Conservation (phyloP, 495 filamentous ascomycete genomes). For the Neurospora sp. region DNA sequence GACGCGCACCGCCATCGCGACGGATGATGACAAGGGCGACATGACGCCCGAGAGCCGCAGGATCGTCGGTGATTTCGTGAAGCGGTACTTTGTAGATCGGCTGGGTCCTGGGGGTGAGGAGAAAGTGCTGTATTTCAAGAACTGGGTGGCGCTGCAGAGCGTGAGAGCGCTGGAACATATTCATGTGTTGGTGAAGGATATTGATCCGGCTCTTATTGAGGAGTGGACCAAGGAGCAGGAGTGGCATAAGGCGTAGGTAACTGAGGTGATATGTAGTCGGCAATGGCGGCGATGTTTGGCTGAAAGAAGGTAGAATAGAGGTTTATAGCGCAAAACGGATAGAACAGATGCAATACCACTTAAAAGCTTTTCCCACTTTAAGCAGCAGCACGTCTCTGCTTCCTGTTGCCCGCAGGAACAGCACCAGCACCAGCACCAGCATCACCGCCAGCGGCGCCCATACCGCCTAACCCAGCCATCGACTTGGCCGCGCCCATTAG, state of each 20-base stretch:
- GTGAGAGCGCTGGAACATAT: constrained; percentile 67
- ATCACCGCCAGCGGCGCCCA: constrained; percentile 17
- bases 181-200: constrained; percentile 52
- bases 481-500: constrained; percentile 55
- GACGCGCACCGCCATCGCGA: constrained; percentile 47
- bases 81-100: constrained; percentile 50
- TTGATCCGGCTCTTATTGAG: constrained; percentile 45
- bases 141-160: constrained; percentile 82
- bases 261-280: not conserved
- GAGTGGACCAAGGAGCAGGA: constrained; percentile 47
- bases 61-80: constrained; percentile 57
- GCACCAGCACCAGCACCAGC: constrained; percentile 11
- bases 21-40: constrained; percentile 52
- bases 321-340: not conserved
- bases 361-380: not conserved
- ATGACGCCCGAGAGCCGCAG: constrained; percentile 57
- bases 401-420: constrained; percentile 35
- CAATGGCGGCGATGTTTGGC: not conserved
- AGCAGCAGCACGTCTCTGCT: constrained; percentile 34
- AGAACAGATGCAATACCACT: not conserved
- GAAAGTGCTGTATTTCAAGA: constrained; percentile 86
- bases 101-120: constrained; percentile 42
- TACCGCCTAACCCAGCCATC: constrained; percentile 45
- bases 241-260: constrained; percentile 18
- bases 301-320: constrained; percentile 1